Conservation (phyloP, 768 basidiomycete species). For the Boletus reticuloceps region DNA sequence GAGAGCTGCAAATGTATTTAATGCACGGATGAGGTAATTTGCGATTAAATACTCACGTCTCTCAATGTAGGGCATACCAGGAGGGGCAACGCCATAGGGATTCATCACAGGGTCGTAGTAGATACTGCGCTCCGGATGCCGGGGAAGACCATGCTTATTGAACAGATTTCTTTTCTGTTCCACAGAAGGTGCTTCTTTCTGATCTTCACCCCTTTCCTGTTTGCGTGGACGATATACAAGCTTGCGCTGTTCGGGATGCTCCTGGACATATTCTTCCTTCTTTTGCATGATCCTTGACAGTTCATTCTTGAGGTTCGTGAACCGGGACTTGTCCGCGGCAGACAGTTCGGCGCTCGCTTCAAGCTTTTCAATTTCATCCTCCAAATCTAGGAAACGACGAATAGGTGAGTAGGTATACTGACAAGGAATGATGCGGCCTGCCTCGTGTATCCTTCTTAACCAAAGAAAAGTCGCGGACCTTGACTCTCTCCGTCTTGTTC, state of each 20-base stretch:
- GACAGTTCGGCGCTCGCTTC: conserved; percentile 46
- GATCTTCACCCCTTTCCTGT: conserved; percentile 39
- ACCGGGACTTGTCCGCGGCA: conserved; percentile 57
- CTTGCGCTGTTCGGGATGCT: conserved; percentile 89
- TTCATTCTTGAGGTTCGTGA: conserved; percentile 73
- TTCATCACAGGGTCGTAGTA: conserved; percentile 95
- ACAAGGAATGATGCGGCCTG: conserved; percentile 26
- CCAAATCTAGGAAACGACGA: conserved; percentile 55
- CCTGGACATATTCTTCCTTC: conserved; percentile 89
- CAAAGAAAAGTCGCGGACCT: conserved; percentile 82
- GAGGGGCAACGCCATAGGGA: conserved; percentile 89
- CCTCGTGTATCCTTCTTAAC: conserved; percentile 94
- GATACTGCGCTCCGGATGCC: conserved; percentile 88
- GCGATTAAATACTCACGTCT: conserved; percentile 54
- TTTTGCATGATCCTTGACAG: conserved; percentile 77
- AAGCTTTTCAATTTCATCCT: conserved; percentile 73
- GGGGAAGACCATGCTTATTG: conserved; percentile 79
- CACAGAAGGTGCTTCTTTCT: conserved; percentile 38
- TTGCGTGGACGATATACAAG: conserved; percentile 70
- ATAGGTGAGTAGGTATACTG: conserved; percentile 1
- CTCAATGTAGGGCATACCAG: conserved; percentile 95
- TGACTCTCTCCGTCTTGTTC: conserved; percentile 86
- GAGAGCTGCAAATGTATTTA: conserved; percentile 42
- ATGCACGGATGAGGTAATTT: background rate
- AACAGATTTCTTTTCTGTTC: conserved; percentile 64